These are phyloP conservation scores for Neopestalotiopsis sp. DNA, from an alignment of 2,329 filamentous ascomycete genomes.

Conservation along the genomic window DNA sequence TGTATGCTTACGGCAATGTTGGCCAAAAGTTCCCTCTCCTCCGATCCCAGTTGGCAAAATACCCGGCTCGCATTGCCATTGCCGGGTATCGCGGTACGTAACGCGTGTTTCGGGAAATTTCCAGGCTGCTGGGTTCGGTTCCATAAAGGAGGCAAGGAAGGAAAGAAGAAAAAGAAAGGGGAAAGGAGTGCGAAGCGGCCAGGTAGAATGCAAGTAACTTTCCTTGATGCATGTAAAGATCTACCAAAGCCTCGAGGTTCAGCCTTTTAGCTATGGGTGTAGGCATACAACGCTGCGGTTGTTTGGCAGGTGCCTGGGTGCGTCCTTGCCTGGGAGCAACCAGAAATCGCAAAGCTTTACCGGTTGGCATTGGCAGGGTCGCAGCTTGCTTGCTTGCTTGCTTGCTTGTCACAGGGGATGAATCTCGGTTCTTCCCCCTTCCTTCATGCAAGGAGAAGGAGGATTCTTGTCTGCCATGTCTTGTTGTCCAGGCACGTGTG, in stretches of 20 bases:
- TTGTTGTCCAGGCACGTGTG: too few species aligned
- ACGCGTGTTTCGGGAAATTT: not conserved
- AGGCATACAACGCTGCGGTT: slow-evolving; percentile 3
- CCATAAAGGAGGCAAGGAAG: too few species aligned
- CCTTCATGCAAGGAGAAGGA: too few species aligned
- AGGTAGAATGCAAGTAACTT: not conserved
- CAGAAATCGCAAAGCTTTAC: too few species aligned
- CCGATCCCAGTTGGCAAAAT: not conserved
- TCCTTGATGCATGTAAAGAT: slow-evolving; percentile 1
- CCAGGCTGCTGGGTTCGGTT: not conserved
- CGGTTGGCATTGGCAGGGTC: not conserved
- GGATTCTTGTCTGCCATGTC: too few species aligned
- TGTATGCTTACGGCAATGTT: not conserved
- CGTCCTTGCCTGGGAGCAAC: not conserved
- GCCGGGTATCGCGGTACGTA: not conserved
- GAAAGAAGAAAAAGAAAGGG: too few species aligned
- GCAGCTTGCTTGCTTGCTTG: not conserved
- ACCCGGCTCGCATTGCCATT: not conserved
- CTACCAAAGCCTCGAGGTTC: not conserved
- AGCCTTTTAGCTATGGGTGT: not conserved
- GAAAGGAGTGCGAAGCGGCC: not conserved
- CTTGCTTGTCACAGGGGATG: too few species aligned
- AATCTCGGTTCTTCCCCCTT: too few species aligned
- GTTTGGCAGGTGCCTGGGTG: too few species aligned
- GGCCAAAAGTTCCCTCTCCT: not conserved